Evolutionary conservation across 495 filamentous ascomycete species (phyloP).

Genomic region (Clohesyomyces aquaticus): DNA sequence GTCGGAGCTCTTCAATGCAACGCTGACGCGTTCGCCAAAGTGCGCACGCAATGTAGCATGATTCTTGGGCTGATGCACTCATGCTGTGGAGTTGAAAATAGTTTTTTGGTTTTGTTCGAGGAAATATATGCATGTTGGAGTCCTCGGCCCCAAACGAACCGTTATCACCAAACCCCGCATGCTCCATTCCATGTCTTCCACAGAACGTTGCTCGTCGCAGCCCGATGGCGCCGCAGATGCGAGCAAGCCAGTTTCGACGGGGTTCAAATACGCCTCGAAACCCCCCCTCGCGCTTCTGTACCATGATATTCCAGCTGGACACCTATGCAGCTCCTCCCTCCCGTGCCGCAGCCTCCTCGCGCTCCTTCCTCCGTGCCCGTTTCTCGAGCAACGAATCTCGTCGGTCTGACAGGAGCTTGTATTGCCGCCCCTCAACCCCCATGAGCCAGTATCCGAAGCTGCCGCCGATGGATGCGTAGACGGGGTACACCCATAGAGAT

Average conservation of each 20-base stretch:
- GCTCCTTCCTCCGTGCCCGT: constrained; percentile 42
- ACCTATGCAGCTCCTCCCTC: constrained; percentile 20
- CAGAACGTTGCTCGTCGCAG: no score
- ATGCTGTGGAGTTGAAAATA: neutral
- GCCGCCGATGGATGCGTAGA: constrained; percentile 81
- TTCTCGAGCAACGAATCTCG: constrained; percentile 83
- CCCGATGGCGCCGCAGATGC: no score
- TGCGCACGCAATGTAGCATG: neutral
- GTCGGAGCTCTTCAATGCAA: neutral
- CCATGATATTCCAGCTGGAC: neutral
- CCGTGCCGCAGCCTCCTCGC: constrained; percentile 27
- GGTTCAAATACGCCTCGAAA: neutral
- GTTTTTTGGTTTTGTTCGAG: constrained; percentile 7
- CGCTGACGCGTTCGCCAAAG: neutral
- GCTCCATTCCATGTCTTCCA: no score
- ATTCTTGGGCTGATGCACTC: neutral
- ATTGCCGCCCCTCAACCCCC: constrained; percentile 80
- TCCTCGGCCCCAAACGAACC: constrained; percentile 24
- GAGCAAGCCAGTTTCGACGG: no score
- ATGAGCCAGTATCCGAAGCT: constrained; percentile 96
- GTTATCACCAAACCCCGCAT: neutral
- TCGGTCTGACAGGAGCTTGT: constrained; percentile 72
- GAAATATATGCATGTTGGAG: constrained; percentile 25
- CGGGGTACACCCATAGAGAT: constrained; percentile 86
- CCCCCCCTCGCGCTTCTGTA: neutral